These are phyloP conservation scores for Calonectria fujianensis DNA, from an alignment of 2,329 filamentous ascomycete genomes.

Conservation along the genomic window DNA sequence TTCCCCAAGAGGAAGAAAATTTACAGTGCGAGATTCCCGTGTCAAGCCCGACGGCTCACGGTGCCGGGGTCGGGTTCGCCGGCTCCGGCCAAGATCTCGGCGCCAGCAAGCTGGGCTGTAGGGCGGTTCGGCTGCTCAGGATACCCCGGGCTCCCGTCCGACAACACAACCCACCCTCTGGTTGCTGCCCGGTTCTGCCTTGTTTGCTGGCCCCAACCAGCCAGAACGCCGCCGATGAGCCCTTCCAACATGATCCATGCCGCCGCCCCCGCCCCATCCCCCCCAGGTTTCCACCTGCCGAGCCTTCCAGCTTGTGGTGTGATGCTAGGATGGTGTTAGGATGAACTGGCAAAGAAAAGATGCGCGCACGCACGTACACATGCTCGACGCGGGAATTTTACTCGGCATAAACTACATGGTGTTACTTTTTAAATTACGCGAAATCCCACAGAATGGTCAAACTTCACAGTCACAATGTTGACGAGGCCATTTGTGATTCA, in stretches of 20 bases:
- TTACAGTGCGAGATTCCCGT: conserved; percentile 17
- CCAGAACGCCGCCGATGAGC: neutral
- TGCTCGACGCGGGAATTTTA: neutral
- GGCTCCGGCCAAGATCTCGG: conserved; percentile 26
- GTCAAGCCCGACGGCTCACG: neutral
- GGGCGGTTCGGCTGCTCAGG: conserved; percentile 19
- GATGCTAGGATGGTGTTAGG: conserved; percentile 8
- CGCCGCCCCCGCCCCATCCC: no score
- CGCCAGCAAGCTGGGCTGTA: conserved; percentile 20
- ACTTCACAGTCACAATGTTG: conserved; percentile 14
- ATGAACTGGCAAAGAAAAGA: conserved; percentile 4
- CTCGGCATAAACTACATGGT: conserved; percentile 11
- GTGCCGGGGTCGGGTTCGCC: conserved; percentile 20
- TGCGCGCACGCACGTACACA: neutral
- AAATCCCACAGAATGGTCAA: neutral
- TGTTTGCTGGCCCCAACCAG: conserved; percentile 1
- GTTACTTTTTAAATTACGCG: conserved; percentile 10
- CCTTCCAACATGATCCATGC: neutral
- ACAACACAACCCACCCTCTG: neutral
- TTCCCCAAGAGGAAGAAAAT: neutral
- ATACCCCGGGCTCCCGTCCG: conserved; percentile 5
- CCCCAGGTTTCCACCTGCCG: neutral
- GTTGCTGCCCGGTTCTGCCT: neutral
- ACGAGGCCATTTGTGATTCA: conserved; percentile 2
- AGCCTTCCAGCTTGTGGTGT: conserved; percentile 8